These are phyloP conservation scores for Fusarium longipes DNA, from an alignment of 2,329 filamentous ascomycete species.

Conservation along the genomic window DNA sequence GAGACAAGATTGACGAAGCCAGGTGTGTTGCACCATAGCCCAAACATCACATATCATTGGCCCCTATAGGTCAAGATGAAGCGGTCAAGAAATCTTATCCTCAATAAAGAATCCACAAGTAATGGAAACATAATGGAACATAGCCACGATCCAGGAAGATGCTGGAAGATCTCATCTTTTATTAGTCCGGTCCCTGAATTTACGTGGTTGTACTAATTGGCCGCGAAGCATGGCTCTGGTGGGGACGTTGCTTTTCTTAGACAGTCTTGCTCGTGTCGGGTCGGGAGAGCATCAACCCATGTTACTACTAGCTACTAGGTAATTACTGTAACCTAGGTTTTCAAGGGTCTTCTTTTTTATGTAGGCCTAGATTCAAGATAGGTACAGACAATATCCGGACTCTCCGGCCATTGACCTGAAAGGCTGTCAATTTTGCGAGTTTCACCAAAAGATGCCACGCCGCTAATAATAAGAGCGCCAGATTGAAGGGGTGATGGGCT, in stretches of 20 bases:
- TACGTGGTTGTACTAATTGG: conserved; percentile 9
- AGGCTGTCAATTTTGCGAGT: conserved; percentile 23
- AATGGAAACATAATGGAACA: conserved; percentile 13
- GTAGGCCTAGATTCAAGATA: neutral
- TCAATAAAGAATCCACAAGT: conserved; percentile 5
- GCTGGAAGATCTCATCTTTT: conserved; percentile 8
- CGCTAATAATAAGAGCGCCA: conserved; percentile 8
- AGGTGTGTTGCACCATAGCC: neutral
- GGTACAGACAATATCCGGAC: too few species aligned
- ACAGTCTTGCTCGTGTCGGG: conserved; percentile 32
- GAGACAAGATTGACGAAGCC: neutral
- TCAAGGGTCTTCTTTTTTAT: conserved; percentile 15
- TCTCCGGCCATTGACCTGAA: conserved; percentile 35
- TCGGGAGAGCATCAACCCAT: conserved; percentile 12
- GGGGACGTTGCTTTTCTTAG: conserved; percentile 26
- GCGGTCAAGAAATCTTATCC: neutral
- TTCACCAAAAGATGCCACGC: conserved; percentile 37
- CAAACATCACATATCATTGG: neutral
- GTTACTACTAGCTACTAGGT: neutral
- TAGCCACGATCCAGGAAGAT: neutral
- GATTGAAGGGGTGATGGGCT: conserved; percentile 7
- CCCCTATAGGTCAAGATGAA: neutral
- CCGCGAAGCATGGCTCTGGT: conserved; percentile 23
- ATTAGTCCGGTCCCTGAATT: conserved; percentile 32
- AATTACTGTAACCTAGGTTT: neutral